Evolutionary conservation across 2,329 filamentous ascomycete species (phyloP).

Genomic region (Ascochyta lentis): DNA sequence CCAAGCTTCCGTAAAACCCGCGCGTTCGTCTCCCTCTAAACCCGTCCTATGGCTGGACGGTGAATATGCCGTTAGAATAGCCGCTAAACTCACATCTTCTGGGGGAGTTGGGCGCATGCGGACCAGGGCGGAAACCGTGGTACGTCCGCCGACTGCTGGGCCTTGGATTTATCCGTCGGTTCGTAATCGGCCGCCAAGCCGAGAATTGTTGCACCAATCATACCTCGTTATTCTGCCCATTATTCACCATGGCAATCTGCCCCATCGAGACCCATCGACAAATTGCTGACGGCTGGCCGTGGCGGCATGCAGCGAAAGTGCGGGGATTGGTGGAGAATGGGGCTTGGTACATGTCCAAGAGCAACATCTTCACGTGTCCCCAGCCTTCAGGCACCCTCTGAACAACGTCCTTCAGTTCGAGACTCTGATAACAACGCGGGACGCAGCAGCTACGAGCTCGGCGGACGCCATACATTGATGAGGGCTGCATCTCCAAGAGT

Average conservation of each 20-base stretch:
- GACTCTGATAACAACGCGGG: slow-evolving; percentile 9
- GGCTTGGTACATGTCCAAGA: slow-evolving; percentile 14
- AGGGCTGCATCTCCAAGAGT: slow-evolving; percentile 13
- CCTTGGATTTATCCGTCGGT: slow-evolving; percentile 41
- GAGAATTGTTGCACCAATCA: slow-evolving; percentile 44
- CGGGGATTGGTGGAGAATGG: slow-evolving; percentile 43
- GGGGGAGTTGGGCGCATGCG: slow-evolving; percentile 32
- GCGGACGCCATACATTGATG: slow-evolving; percentile 15
- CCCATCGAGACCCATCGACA: slow-evolving; percentile 33
- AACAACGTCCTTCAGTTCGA: slow-evolving; percentile 15
- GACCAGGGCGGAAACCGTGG: slow-evolving; percentile 31
- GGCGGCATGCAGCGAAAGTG: slow-evolving; percentile 13
- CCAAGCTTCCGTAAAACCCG: slow-evolving; percentile 44
- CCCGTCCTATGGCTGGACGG: slow-evolving; percentile 49
- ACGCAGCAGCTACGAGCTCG: slow-evolving; percentile 16
- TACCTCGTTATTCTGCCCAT: neutral
- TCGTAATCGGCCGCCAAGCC: slow-evolving; percentile 18
- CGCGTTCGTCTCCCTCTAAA: slow-evolving; percentile 36
- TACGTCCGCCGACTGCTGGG: slow-evolving; percentile 32
- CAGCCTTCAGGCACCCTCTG: slow-evolving; percentile 17
- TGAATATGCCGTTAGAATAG: slow-evolving; percentile 46
- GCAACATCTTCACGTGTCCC: slow-evolving; percentile 10
- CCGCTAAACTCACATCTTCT: slow-evolving; percentile 35
- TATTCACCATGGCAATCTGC: slow-evolving; percentile 21
- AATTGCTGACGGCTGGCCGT: slow-evolving; percentile 34